Evolutionary conservation across 1,284 basidiomycete genomes (phyloP), one percentile per base, ranked within the genome.

Genomic region (Meira miltonrushii): DNA sequence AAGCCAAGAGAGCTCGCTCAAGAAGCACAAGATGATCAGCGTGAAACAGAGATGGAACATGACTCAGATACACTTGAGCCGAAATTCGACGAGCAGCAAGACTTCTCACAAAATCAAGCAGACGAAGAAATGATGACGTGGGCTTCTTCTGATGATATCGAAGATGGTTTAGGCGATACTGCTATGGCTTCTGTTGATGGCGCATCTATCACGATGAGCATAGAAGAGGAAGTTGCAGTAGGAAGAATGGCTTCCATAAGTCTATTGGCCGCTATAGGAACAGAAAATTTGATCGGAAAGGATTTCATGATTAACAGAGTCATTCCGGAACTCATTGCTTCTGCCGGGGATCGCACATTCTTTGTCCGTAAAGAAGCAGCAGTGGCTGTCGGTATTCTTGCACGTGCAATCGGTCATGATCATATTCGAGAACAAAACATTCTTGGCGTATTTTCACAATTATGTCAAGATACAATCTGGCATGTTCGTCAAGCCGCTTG

Each of bases 211-310:
- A 48, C 46, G 21, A 48, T 48, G 46, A 47, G 60, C 51, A 57
- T 67, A 21, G 73, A 78, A 23, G 81, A 83, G 52, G 90, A 94
- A 75, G 90, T 89, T 12, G 86, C 89, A 1, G 84, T 93, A 15
- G 93, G 92, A 2, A 84, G 92, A 59, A 83, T 94, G 56, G 89
- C 90, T 6, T 92, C 91, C 62, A 91, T 96, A 87, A 92, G 90
- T 74, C 81, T 97, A 58, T 89, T 96, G 79, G 90, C 90, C 39
- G 88, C 89, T 7, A 86, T 92, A 37, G 57, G 80, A 3, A 73
- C 80, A 9, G 81, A 80, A 46, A 79, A 62, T 86, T 58, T 84
- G n/a, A 65, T 74, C 28, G 60, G 68, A 23, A 68, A 85, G 15
- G 82, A 85, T 17, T 85, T 87, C 39, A 84, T 85, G 6, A 83